Conservation (phyloP, 2,329 filamentous ascomycete species). For the Ophiostoma fasciatum region DNA sequence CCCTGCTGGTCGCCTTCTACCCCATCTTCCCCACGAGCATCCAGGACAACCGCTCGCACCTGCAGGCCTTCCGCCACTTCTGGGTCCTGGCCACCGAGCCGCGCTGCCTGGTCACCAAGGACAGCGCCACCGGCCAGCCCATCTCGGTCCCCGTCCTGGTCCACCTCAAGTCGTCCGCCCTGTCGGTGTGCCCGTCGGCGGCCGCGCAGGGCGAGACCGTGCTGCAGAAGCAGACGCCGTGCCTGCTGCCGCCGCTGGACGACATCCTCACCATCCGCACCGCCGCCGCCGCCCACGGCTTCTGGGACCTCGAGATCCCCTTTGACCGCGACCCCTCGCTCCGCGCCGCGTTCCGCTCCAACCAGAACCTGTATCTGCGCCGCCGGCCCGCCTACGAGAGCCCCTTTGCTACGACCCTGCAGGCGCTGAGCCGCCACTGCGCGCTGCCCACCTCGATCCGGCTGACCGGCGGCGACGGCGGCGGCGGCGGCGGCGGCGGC, state of each 20-base stretch:
- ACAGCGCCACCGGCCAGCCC: constrained; percentile 69
- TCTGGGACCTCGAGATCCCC: constrained; percentile 72
- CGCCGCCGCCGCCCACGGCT: constrained; percentile 45
- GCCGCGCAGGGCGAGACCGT: constrained; percentile 23
- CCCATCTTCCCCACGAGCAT: constrained; percentile 80
- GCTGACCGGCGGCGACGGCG: background rate
- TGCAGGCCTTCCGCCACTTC: constrained; percentile 93
- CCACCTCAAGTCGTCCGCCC: constrained; percentile 28
- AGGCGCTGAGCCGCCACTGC: constrained; percentile 45
- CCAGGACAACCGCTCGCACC: constrained; percentile 84
- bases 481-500: background rate
- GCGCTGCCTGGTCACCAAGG: constrained; percentile 75
- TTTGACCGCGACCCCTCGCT: constrained; percentile 51
- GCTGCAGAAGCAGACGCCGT: constrained; percentile 35
- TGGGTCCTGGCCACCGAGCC: constrained; percentile 91
- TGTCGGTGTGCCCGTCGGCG: constrained; percentile 12
- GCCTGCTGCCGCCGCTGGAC: constrained; percentile 48
- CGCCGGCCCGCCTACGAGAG: constrained; percentile 53
- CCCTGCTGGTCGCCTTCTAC: constrained; percentile 83
- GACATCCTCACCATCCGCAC: constrained; percentile 45
- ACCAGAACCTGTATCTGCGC: constrained; percentile 62
- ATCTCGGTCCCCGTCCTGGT: constrained; percentile 60
- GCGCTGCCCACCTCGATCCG: background rate
- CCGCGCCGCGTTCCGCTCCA: constrained; percentile 46
- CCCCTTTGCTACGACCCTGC: constrained; percentile 59